Base-by-base conservation (phyloP, 1,284 basidiomycete genomes). In the Trametes hirsuta region DNA sequence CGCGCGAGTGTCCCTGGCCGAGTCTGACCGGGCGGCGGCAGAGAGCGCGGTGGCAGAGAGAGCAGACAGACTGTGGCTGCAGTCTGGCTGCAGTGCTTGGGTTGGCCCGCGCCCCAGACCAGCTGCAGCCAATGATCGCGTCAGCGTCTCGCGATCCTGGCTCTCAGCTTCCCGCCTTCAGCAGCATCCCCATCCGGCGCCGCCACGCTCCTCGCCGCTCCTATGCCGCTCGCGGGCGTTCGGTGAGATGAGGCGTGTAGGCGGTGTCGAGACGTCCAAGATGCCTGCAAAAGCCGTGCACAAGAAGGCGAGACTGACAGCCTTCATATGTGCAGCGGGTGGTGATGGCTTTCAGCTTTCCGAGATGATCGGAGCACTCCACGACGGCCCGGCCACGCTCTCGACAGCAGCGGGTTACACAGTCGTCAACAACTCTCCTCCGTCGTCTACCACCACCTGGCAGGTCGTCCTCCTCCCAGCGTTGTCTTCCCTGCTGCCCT, bases 91-190 rank as follows among this genome's bases (percentile, higher is more conserved):
- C 18, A 42, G 41, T n/a, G n/a, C 39, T 40, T 40, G 39, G 3
- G 30, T 8, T 8, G 30, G 30, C 8, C 30, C 30, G 30, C 30
- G 46, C 30, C 35, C 46, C 15, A 35, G 6, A 15, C 36, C 37
- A 34, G 37, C 45, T 44, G 45, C 47, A 50, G n/a, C 44, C 44
- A 39, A 25, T 45, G 48, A 61, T 64, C 59, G 58, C 60, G 60
- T 65, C 59, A 62, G 53, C 58, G 52, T 57, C 55, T 52, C 56
- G 58, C 49, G 39, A 40, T 42, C 22, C 41, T 44, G 14, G 14
- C 22, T n/a, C 12, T 12, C 24, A 21, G 24, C 18, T 42, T n/a
- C 12, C 30, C 24, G 14, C 10, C 18, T 42, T 30, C 12, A 25
- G 41, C 14, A 34, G n/a, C 41, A 22, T 22, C 40, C 39, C 49